Evolutionary conservation across 495 filamentous ascomycete genomes (phyloP), one percentile per base, ranked within the genome.

Genomic region (Lasiosphaeria miniovina): DNA sequence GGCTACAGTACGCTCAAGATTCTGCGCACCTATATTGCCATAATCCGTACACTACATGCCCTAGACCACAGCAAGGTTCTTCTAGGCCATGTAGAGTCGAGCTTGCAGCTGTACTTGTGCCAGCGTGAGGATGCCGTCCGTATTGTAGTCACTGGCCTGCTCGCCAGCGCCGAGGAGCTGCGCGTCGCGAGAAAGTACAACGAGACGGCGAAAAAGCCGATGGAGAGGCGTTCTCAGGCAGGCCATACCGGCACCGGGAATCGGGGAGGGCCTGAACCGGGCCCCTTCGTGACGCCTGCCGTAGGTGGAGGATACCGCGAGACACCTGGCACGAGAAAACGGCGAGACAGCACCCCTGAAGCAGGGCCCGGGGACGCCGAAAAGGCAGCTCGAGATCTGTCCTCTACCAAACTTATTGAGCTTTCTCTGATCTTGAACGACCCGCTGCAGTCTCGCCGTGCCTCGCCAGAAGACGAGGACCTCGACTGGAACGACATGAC

Each of bases 41-140:
- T 97, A 61, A 98, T 99, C 57, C 86, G 89, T 49, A 88, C 90
- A 0, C 95, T 99, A 63, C 88, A 89, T 63, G 75, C 88, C n/a
- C 78, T 99, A 11, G 94, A 99, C 66, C 86, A 91, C 4, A 93
- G 91, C 58, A 92, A 93, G 15, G 94, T 98, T 4, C 82, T 98
- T 6, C 79, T 99, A 8, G 89, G 93, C 68, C 86, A 92, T 7
- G 87, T 96, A 46, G 90, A 92, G 14, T 83, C 86, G 36, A 86
- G 88, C 1, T 86, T 99, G 57, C 89, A 93, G 45, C 74, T 88
- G 15, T 97, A 98, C 67, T 80, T 99, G 35, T 89, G 90, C 54
- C 89, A 91, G n/a, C 83, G 94, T n/a, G 91, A 96, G 50, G 93
- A 99, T 65, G 93, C 95, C 0, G 86, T 96, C 24, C 85, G 85